A percentile compares a stretch with the other conserved stretches of the same genome.
These are phyloP conservation scores for Penicillium sp. DNA, from an alignment of 2,329 filamentous ascomycete genomes.

Conservation along the genomic window DNA sequence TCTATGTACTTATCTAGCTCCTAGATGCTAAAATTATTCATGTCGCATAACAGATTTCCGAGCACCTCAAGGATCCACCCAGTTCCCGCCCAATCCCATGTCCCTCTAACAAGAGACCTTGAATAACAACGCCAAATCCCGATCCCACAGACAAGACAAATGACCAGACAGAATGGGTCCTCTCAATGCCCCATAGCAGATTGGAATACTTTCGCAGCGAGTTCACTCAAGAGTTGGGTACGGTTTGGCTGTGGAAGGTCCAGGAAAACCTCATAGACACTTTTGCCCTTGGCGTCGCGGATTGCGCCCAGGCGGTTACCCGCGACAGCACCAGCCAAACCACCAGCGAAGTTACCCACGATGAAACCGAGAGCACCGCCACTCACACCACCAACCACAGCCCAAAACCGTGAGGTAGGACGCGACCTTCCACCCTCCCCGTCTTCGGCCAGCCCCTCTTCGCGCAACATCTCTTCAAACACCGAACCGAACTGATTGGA, in stretches of 20 bases:
- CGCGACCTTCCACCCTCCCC: slow-evolving; percentile 48
- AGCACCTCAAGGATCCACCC: background rate
- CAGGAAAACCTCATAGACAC: slow-evolving; percentile 86
- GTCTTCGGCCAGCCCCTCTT: slow-evolving; percentile 78
- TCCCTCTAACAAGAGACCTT: background rate
- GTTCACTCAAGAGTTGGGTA: slow-evolving; percentile 74
- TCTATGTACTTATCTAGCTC: background rate
- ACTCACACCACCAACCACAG: slow-evolving; percentile 77
- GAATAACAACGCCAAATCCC: background rate
- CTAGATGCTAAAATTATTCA: background rate
- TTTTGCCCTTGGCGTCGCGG: slow-evolving; percentile 88
- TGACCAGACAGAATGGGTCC: background rate
- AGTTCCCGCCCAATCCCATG: background rate
- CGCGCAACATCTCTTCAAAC: slow-evolving; percentile 86
- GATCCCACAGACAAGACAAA: background rate
- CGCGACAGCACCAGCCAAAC: slow-evolving; percentile 85
- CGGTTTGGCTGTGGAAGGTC: slow-evolving; percentile 82
- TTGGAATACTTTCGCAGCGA: slow-evolving; percentile 79
- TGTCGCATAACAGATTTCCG: background rate
- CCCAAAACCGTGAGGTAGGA: slow-evolving; percentile 78
- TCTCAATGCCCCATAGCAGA: slow-evolving; percentile 33
- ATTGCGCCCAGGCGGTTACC: slow-evolving; percentile 90
- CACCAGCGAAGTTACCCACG: slow-evolving; percentile 84
- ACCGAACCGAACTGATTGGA: slow-evolving; percentile 83
- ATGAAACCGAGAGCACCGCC: slow-evolving; percentile 94